Evolutionary conservation across 805 yeast genomes (phyloP).

Genomic region (Starmera quercuum): DNA sequence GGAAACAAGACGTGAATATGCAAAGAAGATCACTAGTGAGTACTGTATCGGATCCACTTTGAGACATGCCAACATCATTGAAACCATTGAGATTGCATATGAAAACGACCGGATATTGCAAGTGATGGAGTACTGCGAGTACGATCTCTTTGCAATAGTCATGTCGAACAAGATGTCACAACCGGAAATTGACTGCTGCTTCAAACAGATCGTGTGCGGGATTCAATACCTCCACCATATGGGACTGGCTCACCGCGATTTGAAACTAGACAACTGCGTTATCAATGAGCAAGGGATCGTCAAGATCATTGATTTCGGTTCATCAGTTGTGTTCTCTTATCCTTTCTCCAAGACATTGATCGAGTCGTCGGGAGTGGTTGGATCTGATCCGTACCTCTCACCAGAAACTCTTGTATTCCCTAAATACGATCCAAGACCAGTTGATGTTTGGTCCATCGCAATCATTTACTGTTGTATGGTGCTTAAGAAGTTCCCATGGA

Average conservation of each 20-base stretch:
- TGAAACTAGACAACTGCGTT: slow-evolving; percentile 90
- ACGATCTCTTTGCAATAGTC: slow-evolving; percentile 86
- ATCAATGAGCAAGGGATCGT: slow-evolving; percentile 77
- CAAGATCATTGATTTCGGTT: slow-evolving; percentile 86
- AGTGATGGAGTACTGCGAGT: slow-evolving; percentile 93
- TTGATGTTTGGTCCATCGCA: slow-evolving; percentile 90
- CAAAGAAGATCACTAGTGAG: slow-evolving; percentile 88
- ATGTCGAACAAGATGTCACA: slow-evolving; percentile 85
- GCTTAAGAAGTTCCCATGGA: slow-evolving; percentile 90
- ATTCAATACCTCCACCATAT: slow-evolving; percentile 71
- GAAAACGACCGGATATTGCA: slow-evolving; percentile 83
- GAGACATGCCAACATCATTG: slow-evolving; percentile 84
- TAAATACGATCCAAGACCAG: slow-evolving; percentile 87
- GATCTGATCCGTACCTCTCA: slow-evolving; percentile 84
- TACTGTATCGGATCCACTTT: slow-evolving; percentile 90
- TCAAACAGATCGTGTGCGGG: slow-evolving; percentile 79
- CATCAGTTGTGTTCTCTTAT: slow-evolving; percentile 85
- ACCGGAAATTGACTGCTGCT: slow-evolving; percentile 80
- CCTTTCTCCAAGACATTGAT: slow-evolving; percentile 70
- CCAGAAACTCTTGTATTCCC: slow-evolving; percentile 85
- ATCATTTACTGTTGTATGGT: slow-evolving; percentile 91
- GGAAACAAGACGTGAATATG: slow-evolving; percentile 79
- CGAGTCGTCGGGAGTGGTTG: slow-evolving; percentile 79
- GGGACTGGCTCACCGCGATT: slow-evolving; percentile 88
- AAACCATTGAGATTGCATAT: slow-evolving; percentile 85